Conservation (phyloP, 2,329 filamentous ascomycete species). For the Cryphonectria naterciae region DNA sequence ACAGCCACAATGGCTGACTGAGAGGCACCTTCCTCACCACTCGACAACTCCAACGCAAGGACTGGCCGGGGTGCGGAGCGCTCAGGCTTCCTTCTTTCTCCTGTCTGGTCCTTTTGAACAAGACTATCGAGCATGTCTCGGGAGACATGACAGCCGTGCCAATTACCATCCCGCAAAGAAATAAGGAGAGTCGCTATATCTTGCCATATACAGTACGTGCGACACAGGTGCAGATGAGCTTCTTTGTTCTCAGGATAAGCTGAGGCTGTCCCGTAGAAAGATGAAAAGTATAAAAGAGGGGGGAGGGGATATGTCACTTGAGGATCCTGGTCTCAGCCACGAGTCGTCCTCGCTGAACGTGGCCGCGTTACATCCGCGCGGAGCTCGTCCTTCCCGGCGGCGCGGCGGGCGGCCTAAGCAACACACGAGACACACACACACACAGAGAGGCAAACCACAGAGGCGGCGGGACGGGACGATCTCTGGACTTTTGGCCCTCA, state of each 20-base stretch:
- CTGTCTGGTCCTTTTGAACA: not conserved
- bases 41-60: not conserved
- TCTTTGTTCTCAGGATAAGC: not conserved
- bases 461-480: constrained; percentile 18
- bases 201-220: constrained; percentile 13
- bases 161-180: not conserved
- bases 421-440: not conserved
- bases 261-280: not conserved
- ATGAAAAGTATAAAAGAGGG: too few relatives aligned
- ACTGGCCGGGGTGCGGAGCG: not conserved
- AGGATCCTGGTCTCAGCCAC: constrained; percentile 15
- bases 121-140: constrained; percentile 12
- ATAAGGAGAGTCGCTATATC: constrained; percentile 5
- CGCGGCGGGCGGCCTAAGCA: constrained; percentile 3
- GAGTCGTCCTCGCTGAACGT: constrained; percentile 21
- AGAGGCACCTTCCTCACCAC: not conserved
- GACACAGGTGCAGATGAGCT: not conserved
- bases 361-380: constrained; percentile 26
- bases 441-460: constrained; percentile 9
- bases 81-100: not conserved
- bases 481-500: constrained; percentile 2
- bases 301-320: not conserved
- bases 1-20: constrained; percentile 13
- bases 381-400: constrained; percentile 23
- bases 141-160: not conserved